These are phyloP conservation scores for Fomitopsis schrenkii DNA, from an alignment of 1,284 basidiomycete genomes.

Conservation along the genomic window DNA sequence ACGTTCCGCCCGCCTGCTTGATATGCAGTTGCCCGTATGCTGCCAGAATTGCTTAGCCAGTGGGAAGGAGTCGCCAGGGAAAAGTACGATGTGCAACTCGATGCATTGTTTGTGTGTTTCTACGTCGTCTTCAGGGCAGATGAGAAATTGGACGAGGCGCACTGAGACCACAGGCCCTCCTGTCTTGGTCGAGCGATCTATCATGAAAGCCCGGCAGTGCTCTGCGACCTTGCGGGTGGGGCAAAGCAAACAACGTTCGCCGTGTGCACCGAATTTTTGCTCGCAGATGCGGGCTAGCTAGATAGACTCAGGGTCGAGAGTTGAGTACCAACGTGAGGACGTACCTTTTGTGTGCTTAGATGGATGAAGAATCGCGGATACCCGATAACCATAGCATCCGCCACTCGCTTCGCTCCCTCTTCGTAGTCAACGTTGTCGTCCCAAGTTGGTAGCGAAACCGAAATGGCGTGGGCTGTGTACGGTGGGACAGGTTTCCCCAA, in stretches of 20 bases:
- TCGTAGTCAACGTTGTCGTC: constrained; percentile 92
- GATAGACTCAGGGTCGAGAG: not conserved
- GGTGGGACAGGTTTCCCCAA: constrained; percentile 61
- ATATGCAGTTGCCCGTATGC: constrained; percentile 89
- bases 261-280: constrained; percentile 68
- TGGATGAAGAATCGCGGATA: constrained; percentile 98
- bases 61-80: constrained; percentile 60
- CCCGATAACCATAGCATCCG: constrained; percentile 85
- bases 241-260: constrained; percentile 77
- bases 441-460: constrained; percentile 97
- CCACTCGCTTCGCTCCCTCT: constrained; percentile 82
- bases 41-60: constrained; percentile 95
- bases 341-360: constrained; percentile 80
- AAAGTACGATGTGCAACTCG: constrained; percentile 80
- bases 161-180: constrained; percentile 40
- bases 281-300: constrained; percentile 78
- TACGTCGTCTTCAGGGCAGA: constrained; percentile 54
- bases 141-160: constrained; percentile 72
- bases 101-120: constrained; percentile 29
- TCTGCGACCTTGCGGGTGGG: constrained; percentile 72
- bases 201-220: constrained; percentile 74
- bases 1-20: constrained; percentile 82
- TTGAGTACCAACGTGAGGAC: constrained; percentile 16
- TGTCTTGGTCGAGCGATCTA: constrained; percentile 41
- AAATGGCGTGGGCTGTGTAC: constrained; percentile 86